Evolutionary conservation across 2,329 filamentous ascomycete species (phyloP).

Genomic region (Ceratocystis alfenasii): DNA sequence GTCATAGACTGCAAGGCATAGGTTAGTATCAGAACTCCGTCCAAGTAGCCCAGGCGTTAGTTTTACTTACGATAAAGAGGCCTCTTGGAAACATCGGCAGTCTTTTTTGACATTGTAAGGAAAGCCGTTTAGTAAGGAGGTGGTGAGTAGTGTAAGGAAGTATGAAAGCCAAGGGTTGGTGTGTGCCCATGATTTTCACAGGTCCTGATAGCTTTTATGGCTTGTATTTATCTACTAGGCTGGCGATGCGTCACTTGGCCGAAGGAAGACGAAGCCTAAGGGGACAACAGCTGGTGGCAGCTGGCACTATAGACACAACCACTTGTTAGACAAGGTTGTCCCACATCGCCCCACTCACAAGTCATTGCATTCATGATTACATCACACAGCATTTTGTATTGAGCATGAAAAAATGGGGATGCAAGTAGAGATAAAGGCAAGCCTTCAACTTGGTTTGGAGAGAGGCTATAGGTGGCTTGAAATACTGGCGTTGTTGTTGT

Average conservation of each 20-base stretch:
- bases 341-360: slow-evolving; percentile 2
- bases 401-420: no score
- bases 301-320: not conserved
- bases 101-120: slow-evolving; percentile 12
- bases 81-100: slow-evolving; percentile 16
- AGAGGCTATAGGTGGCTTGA: no score
- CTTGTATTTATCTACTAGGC: not conserved
- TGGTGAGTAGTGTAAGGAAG: no score
- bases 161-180: no score
- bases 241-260: slow-evolving; percentile 14
- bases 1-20: slow-evolving; percentile 56
- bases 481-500: no score
- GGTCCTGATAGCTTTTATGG: not conserved
- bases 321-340: not conserved
- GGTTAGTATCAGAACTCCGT: not conserved
- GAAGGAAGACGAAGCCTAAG: not conserved
- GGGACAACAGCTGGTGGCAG: slow-evolving; percentile 7
- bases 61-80: slow-evolving; percentile 18
- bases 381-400: not conserved
- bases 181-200: not conserved
- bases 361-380: not conserved
- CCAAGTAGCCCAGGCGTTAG: not conserved
- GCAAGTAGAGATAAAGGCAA: no score
- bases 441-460: no score
- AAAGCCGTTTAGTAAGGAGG: not conserved